Conservation (phyloP, 345 rosid genomes). For the Murraya koenigii region DNA sequence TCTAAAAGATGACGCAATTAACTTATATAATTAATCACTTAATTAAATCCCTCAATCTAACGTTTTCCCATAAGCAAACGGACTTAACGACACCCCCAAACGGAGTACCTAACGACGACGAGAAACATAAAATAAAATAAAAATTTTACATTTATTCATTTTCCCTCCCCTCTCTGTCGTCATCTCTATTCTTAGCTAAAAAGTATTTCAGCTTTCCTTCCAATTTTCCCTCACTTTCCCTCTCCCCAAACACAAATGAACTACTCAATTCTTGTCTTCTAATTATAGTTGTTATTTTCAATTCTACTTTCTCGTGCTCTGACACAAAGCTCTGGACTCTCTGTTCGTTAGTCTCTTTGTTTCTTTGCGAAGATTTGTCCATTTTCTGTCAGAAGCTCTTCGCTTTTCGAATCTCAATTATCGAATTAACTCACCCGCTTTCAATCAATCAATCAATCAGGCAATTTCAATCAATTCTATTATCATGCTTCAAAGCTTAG, state of each 20-base stretch:
- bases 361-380: slow-evolving; percentile 40
- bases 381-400: slow-evolving; percentile 33
- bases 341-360: slow-evolving; percentile 9
- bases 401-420: slow-evolving; percentile 37
- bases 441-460: background rate
- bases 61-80: slow-evolving; percentile 28
- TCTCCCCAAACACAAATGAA: slow-evolving; percentile 19
- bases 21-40: background rate
- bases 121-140: background rate
- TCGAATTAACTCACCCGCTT: background rate
- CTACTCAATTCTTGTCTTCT: background rate
- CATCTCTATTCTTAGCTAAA: slow-evolving; percentile 4
- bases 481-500: slow-evolving; percentile 64
- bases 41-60: slow-evolving; percentile 9
- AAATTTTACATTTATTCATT: background rate
- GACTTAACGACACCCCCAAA: slow-evolving; percentile 36
- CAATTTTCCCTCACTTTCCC: slow-evolving; percentile 27
- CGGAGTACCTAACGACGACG: slow-evolving; percentile 24
- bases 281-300: background rate
- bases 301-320: slow-evolving; percentile 13
- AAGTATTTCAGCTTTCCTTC: slow-evolving; percentile 17
- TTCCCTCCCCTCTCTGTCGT: slow-evolving; percentile 5
- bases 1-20: slow-evolving; percentile 29
- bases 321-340: slow-evolving; percentile 24
- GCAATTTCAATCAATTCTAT: background rate